These are phyloP conservation scores for Cymbopogon flexuosus DNA, from an alignment of 202 grass and related monocot species.

Conservation along the genomic window DNA sequence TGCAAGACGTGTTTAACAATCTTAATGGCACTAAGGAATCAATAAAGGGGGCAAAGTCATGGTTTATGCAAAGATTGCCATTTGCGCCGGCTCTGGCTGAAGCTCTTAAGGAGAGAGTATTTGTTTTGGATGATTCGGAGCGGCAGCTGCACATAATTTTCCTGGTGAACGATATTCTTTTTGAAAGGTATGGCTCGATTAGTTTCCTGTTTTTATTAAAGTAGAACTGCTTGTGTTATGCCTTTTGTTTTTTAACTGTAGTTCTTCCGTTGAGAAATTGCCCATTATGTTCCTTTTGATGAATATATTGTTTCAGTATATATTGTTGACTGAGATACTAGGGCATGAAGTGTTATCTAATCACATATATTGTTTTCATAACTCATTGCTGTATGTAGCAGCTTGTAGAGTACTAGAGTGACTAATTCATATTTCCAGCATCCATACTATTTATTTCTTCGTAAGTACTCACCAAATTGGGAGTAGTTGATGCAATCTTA, in stretches of 20 bases:
- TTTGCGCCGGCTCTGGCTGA: slow-evolving; percentile 75
- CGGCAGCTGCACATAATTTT: slow-evolving; percentile 93
- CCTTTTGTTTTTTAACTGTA: neutral
- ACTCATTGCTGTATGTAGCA: neutral
- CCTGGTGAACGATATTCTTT: slow-evolving; percentile 95
- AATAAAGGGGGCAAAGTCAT: slow-evolving; percentile 84
- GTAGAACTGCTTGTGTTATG: neutral
- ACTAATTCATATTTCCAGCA: neutral
- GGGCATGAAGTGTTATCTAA: neutral
- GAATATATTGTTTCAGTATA: too few relatives aligned
- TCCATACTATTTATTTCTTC: neutral
- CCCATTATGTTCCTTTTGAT: neutral
- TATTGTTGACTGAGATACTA: neutral
- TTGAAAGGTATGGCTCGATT: slow-evolving; percentile 62
- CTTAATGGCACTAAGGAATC: slow-evolving; percentile 91
- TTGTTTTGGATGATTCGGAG: slow-evolving; percentile 77
- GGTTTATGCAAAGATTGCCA: slow-evolving; percentile 82
- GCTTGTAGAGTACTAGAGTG: neutral
- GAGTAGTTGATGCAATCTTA: neutral
- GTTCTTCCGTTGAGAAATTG: neutral
- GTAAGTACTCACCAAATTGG: neutral
- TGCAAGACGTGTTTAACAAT: slow-evolving; percentile 56
- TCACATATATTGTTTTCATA: neutral
- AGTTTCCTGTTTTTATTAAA: neutral
- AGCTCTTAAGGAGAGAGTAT: slow-evolving; percentile 73